Base-by-base conservation (phyloP, 148 eudicot species). In the Rheum nobile region DNA sequence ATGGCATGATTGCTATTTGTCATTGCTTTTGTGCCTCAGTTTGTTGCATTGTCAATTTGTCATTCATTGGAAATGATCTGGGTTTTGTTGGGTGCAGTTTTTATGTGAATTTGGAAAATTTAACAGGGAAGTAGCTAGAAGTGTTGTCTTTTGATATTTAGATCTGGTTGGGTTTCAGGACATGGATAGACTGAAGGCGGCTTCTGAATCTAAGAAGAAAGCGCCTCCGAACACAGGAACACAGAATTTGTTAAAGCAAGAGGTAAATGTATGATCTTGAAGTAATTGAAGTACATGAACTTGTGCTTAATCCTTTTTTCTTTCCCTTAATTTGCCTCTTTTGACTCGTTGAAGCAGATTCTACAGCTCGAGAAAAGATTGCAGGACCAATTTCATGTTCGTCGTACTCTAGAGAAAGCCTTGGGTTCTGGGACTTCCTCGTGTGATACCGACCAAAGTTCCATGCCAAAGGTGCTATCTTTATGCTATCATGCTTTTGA, bases 321-420 rank as follows among this genome's bases (percentile, higher is more conserved):
- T 46, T 47, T 19, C 35, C 8, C 24, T 71, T 37, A 38, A 8
- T 16, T 38, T 26, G 4, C 22, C 13, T 32, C 31, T 46, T 0
- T 72, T 57, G 55, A 46, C 28, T 32, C 2, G 77, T 31, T 65
- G 38, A 65, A 31, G 71, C 87, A 94, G 98, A 94, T 94, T 84
- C 71, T 84, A 77, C 88, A 81, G 71, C 93, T 94, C 2, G 98
- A 94, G 85, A 89, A 88, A 80, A 87, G 91, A 81, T 81, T 94
- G 71, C 88, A 88, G 67, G 85, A 82, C 44, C 98, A 94, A 83
- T 89, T 94, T 69, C 84, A 76, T 46, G 88, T 89, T 29, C 96
- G 97, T 8, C 80, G 87, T 79, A 85, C 96, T 74, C 80, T 94
- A 70, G 97, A 91, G 75, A 88, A 78, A 73, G 96, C 96, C 63